These are phyloP conservation scores for Capillidium rhysosporum DNA, from an alignment of 371 early-diverging fungal genomes.

Conservation along the genomic window DNA sequence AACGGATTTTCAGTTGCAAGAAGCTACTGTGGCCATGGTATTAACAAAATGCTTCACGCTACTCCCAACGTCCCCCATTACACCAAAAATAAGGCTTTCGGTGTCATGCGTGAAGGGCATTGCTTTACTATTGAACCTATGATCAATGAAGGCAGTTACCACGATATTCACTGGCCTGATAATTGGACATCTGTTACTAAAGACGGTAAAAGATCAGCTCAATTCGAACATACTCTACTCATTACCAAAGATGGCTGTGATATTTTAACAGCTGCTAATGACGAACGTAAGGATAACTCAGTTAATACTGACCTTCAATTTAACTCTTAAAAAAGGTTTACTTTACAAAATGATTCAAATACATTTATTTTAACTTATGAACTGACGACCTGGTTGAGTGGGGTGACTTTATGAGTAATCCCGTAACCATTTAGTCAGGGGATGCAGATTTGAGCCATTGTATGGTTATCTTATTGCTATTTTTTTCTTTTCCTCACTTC, in stretches of 20 bases:
- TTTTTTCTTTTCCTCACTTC: too few species aligned
- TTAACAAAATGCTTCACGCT: slow-evolving; percentile 66
- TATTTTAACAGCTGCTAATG: slow-evolving; percentile 24
- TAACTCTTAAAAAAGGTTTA: too few species aligned
- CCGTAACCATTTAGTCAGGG: too few species aligned
- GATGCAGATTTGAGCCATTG: too few species aligned
- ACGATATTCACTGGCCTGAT: slow-evolving; percentile 68
- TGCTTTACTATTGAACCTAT: slow-evolving; percentile 95
- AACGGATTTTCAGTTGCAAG: slow-evolving; percentile 83
- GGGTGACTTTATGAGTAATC: too few species aligned
- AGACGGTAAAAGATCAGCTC: slow-evolving; percentile 91
- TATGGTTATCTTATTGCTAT: too few species aligned
- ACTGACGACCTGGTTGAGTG: too few species aligned
- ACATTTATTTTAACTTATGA: too few species aligned
- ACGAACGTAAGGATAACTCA: neutral
- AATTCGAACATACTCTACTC: slow-evolving; percentile 95
- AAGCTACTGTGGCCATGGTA: slow-evolving; percentile 85
- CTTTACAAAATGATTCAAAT: too few species aligned
- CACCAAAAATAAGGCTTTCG: slow-evolving; percentile 83
- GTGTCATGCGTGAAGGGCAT: slow-evolving; percentile 83
- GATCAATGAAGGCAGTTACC: slow-evolving; percentile 68
- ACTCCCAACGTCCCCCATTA: slow-evolving; percentile 86
- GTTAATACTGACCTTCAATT: too few species aligned
- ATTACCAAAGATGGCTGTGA: slow-evolving; percentile 87
- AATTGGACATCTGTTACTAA: slow-evolving; percentile 76